Conservation (phyloP, 1,284 basidiomycete species). For the Cyathus olla region DNA sequence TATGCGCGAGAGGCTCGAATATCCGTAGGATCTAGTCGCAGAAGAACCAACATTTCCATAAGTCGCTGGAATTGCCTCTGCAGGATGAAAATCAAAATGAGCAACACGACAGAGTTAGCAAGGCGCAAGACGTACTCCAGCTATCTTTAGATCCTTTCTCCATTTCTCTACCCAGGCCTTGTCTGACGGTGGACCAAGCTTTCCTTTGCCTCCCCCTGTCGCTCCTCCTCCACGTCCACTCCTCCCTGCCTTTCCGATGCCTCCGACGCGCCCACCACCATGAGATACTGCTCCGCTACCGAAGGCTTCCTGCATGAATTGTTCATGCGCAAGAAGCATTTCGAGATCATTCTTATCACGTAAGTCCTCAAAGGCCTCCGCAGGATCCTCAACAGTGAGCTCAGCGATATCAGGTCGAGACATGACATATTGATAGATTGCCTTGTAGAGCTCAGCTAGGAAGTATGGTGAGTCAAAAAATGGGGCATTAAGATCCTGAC, state of each 20-base stretch:
- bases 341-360: slow-evolving; percentile 93
- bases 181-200: slow-evolving; percentile 82
- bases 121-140: slow-evolving; percentile 65
- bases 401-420: slow-evolving; percentile 81
- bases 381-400: slow-evolving; percentile 97
- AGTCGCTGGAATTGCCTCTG: slow-evolving; percentile 95
- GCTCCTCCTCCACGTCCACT: slow-evolving; percentile 40
- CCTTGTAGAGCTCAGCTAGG: slow-evolving; percentile 87
- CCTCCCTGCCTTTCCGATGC: slow-evolving; percentile 50
- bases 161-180: slow-evolving; percentile 85
- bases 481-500: slow-evolving; percentile 32
- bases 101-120: not conserved
- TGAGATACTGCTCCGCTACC: slow-evolving; percentile 52
- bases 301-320: slow-evolving; percentile 77
- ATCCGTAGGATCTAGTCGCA: slow-evolving; percentile 78
- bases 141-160: slow-evolving; percentile 89
- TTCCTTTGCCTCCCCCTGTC: slow-evolving; percentile 55
- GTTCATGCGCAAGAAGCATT: slow-evolving; percentile 76
- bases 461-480: slow-evolving; percentile 3
- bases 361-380: slow-evolving; percentile 95
- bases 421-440: slow-evolving; percentile 86
- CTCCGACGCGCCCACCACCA: slow-evolving; percentile 61
- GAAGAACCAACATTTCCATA: slow-evolving; percentile 91
- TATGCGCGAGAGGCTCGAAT: slow-evolving; percentile 69
- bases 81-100: slow-evolving; percentile 1